Evolutionary conservation across 2,329 filamentous ascomycete genomes (phyloP).

Genomic region (Fusarium multiceps): DNA sequence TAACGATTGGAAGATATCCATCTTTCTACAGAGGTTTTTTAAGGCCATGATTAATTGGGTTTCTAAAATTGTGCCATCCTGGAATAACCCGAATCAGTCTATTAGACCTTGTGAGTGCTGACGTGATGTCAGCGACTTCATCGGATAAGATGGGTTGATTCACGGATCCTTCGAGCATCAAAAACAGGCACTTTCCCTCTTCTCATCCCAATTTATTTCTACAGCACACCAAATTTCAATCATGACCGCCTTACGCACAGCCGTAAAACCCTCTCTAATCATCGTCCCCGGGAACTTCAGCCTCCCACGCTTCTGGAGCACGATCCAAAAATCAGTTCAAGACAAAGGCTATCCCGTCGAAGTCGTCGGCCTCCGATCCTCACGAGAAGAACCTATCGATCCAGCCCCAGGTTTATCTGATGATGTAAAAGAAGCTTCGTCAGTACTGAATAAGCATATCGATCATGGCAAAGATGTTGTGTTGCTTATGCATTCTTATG

Average conservation of each 20-base stretch:
- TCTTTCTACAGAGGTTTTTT: no score
- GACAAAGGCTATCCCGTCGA: background rate
- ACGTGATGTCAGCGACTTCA: background rate
- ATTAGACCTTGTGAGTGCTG: background rate
- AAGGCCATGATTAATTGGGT: no score
- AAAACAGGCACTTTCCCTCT: background rate
- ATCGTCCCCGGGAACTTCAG: conserved; percentile 20
- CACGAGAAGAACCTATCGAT: background rate
- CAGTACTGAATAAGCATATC: background rate
- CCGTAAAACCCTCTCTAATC: background rate
- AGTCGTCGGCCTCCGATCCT: conserved; percentile 2
- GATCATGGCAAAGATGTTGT: background rate
- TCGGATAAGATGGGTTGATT: background rate
- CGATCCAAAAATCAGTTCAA: background rate
- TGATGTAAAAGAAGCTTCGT: background rate
- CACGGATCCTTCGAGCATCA: background rate
- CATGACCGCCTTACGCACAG: background rate
- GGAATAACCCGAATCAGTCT: accelerated
- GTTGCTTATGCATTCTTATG: conserved; percentile 24
- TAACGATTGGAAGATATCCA: no score
- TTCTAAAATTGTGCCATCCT: no score
- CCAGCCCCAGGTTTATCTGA: conserved; percentile 15
- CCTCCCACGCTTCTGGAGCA: conserved; percentile 9
- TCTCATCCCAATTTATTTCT: no score
- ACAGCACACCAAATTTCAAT: no score